These are phyloP conservation scores for Mycena vulgaris DNA, from an alignment of 768 basidiomycete genomes.

Conservation along the genomic window DNA sequence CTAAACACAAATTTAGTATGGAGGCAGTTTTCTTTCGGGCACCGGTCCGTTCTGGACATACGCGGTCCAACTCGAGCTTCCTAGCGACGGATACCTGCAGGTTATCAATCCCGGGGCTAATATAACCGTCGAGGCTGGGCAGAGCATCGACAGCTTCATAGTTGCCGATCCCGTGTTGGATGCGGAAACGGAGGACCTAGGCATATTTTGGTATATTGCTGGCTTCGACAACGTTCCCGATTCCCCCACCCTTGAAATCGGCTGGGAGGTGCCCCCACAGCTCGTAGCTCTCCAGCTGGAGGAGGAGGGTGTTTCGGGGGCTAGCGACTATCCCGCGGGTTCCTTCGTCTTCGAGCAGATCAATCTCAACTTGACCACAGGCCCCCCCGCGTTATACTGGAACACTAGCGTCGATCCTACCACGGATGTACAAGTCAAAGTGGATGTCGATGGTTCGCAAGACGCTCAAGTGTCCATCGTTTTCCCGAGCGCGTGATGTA, in stretches of 20 bases:
- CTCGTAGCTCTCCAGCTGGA: slow-evolving; percentile 20
- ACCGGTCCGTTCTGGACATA: slow-evolving; percentile 26
- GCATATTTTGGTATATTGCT: slow-evolving; percentile 19
- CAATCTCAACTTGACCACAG: slow-evolving; percentile 18
- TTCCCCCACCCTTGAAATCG: slow-evolving; percentile 15
- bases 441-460: slow-evolving; percentile 24
- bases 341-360: slow-evolving; percentile 25
- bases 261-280: slow-evolving; percentile 19
- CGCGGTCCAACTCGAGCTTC: slow-evolving; percentile 20
- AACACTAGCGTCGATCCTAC: slow-evolving; percentile 15
- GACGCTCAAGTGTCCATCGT: slow-evolving; percentile 23
- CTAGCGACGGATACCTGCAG: slow-evolving; percentile 3
- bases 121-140: background rate
- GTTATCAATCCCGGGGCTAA: slow-evolving; percentile 3
- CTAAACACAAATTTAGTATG: slow-evolving; percentile 25
- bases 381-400: slow-evolving; percentile 15
- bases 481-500: slow-evolving; percentile 21
- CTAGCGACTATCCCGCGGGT: slow-evolving; percentile 30
- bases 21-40: slow-evolving; percentile 17
- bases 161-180: background rate
- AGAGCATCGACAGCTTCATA: slow-evolving; percentile 2
- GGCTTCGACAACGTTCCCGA: slow-evolving; percentile 13
- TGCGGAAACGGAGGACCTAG: slow-evolving; percentile 1
- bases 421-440: slow-evolving; percentile 17
- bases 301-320: slow-evolving; percentile 21